Evolutionary conservation across 106 monocot species (phyloP).

Genomic region (Acorus gramineus): DNA sequence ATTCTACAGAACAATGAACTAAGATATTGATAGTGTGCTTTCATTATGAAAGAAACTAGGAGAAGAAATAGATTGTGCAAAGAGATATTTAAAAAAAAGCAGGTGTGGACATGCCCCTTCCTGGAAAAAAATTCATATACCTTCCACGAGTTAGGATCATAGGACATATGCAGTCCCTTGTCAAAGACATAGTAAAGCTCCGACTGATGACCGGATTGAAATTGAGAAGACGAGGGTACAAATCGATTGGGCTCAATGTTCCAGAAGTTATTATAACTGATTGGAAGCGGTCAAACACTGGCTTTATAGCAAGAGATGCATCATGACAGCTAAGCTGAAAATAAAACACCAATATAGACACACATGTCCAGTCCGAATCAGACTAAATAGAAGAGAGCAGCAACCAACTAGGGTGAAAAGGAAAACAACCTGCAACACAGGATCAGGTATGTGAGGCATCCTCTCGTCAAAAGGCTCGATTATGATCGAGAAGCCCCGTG

Average conservation of each 20-base stretch:
- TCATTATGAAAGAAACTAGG: no score
- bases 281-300: constrained; percentile 95
- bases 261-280: constrained; percentile 96
- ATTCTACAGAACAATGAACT: background rate
- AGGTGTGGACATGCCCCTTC: no score
- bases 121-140: constrained; percentile 17
- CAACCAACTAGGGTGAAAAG: background rate
- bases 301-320: constrained; percentile 94
- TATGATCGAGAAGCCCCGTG: constrained; percentile 88
- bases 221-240: constrained; percentile 89
- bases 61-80: no score
- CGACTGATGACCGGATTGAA: constrained; percentile 94
- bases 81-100: no score
- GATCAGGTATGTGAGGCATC: constrained; percentile 95
- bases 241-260: constrained; percentile 95
- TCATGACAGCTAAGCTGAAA: constrained; percentile 93
- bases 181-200: constrained; percentile 97
- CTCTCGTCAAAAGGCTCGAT: constrained; percentile 97
- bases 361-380: background rate
- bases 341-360: background rate
- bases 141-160: constrained; percentile 99
- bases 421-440: constrained; percentile 74
- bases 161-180: constrained; percentile 98
- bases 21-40: no score
- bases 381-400: constrained; percentile 4